Evolutionary conservation across 202 grass and related monocot species (phyloP), one percentile per base, ranked within the genome.

Genomic region (Zizania palustris): DNA sequence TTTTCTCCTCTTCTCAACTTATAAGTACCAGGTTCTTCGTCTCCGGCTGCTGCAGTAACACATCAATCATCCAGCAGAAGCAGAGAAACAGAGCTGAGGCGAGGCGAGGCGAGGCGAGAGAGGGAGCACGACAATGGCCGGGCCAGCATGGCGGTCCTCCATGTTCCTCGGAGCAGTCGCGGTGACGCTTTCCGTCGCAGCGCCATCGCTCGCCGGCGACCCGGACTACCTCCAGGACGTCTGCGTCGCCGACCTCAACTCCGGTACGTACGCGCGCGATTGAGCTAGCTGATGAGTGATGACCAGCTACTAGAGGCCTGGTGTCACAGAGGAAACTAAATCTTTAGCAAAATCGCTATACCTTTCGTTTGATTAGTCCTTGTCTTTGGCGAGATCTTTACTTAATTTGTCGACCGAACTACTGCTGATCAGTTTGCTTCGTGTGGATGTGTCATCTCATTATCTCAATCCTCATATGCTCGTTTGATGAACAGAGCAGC

Each of bases 141-240:
- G 54, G 42, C 3, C 12, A 76, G 46, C 13, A 5, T 49, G 13
- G 50, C 7, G 11, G 12, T 61, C 36, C 0, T 22, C 75, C 40
- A 0, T 50, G 80, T 6, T 80, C 50, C 40, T 84, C 49, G 81
- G 33, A 10, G 78, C 20, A 28, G 60, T 60, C 0, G 60, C 60
- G 4, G 81, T 28, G 76, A 65, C 16, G 57, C 56, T 80, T 9
- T 16, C 21, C 12, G 22, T 85, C 41, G 71, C 50, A 1, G n/a
- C 65, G 36, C n/a, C 62, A 35, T 22, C 83, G 69, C 70, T 90
- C 50, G 83, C 88, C 69, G 70, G 58, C 50, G 88, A 90, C 75
- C 88, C 88, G n/a, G 80, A 86, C 80, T 71, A 80, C 69, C 88
- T 90, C 88, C 88, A 90, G 51, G 83, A 90, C 63, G 15, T 90